Evolutionary conservation across 2,329 filamentous ascomycete genomes (phyloP).

Genomic region (Immersiporthe knoxdaviesiana): DNA sequence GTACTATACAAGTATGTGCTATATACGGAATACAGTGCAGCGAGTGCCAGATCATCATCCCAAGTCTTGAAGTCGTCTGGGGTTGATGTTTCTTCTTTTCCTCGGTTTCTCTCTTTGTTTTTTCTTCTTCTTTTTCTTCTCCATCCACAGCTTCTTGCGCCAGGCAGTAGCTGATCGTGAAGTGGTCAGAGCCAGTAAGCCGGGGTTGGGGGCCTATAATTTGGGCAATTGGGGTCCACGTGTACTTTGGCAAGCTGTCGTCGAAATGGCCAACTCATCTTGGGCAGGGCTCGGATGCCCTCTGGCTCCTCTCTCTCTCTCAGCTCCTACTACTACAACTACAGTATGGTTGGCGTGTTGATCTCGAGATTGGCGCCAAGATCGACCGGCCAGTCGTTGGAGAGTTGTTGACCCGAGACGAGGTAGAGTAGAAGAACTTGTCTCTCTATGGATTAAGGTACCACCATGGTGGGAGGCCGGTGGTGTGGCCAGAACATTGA

Average conservation of each 20-base stretch:
- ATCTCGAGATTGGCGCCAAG: neutral
- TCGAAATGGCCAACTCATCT: neutral
- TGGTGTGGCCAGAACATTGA: neutral
- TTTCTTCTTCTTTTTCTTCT: no score
- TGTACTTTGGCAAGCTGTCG: neutral
- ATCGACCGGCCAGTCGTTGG: neutral
- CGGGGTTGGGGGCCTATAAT: neutral
- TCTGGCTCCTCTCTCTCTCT: no score
- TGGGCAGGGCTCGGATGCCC: neutral
- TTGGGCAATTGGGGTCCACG: neutral
- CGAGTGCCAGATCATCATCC: neutral
- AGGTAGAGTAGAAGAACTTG: neutral
- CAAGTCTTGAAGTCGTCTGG: neutral
- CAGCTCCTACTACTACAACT: no score
- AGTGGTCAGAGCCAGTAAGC: neutral
- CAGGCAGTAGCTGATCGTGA: neutral
- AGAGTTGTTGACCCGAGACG: neutral
- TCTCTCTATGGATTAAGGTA: no score
- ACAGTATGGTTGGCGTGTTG: neutral
- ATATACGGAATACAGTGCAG: neutral
- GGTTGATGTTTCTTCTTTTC: no score
- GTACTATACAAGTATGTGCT: no score
- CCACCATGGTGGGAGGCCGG: neutral
- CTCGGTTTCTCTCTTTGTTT: no score
- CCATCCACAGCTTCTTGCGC: neutral